Conservation (phyloP, 768 basidiomycete species). For the Mycena crocata region DNA sequence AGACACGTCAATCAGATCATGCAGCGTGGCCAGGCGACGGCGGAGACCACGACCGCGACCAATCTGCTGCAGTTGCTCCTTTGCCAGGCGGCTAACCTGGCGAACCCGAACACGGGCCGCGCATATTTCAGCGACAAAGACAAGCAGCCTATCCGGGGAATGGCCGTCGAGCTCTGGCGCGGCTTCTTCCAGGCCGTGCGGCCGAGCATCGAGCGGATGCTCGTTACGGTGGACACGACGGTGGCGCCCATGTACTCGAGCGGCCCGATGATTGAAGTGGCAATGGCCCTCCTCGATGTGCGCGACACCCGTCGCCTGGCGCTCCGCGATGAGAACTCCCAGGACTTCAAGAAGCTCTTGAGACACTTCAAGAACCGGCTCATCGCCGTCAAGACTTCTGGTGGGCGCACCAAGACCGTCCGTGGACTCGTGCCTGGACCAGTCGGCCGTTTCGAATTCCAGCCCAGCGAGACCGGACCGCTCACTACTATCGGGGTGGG, state of each 20-base stretch:
- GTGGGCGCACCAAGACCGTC: conserved; percentile 40
- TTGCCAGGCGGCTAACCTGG: conserved; percentile 47
- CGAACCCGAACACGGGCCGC: conserved; percentile 46
- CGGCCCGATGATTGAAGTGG: conserved; percentile 36
- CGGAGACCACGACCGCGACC: conserved; percentile 41
- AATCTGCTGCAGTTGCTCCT: conserved; percentile 51
- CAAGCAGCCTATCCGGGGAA: conserved; percentile 16
- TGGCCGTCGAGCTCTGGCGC: conserved; percentile 46
- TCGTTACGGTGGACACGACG: conserved; percentile 51
- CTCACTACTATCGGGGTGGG: conserved; percentile 48
- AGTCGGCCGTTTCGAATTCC: conserved; percentile 49
- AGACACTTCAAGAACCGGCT: conserved; percentile 43
- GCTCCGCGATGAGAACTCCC: conserved; percentile 18
- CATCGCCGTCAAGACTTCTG: conserved; percentile 34
- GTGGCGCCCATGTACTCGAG: conserved; percentile 46
- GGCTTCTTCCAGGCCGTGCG: conserved; percentile 55
- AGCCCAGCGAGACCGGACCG: conserved; percentile 36
- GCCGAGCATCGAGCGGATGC: conserved; percentile 40
- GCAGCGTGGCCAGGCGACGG: background rate
- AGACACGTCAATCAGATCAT: conserved; percentile 23
- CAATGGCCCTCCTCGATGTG: conserved; percentile 37
- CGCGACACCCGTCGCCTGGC: conserved; percentile 41
- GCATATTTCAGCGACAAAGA: conserved; percentile 45
- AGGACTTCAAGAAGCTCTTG: conserved; percentile 37
- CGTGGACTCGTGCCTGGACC: conserved; percentile 39